A percentile compares a stretch with the other conserved stretches of the same genome.
phyloP scores from a whole-genome alignment of 371 early-diverging fungal genomes.

The Mortierella sp. region DNA sequence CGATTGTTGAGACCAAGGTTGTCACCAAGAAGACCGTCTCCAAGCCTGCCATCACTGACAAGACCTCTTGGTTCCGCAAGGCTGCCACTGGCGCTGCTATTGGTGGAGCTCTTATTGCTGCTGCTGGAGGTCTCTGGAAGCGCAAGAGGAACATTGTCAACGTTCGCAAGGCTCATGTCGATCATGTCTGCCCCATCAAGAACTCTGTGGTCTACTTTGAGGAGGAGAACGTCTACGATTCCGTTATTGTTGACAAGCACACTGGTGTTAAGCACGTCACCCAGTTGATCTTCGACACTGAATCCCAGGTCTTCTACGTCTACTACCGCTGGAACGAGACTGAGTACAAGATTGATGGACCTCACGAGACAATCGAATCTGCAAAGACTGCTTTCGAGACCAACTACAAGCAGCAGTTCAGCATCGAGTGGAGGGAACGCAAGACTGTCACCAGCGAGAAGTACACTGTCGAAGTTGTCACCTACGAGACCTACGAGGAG shows the following conservation, averaged over 20 bases:
- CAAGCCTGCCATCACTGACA: constrained; percentile 27
- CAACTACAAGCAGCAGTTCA: constrained; percentile 20
- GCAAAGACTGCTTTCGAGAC: constrained; percentile 25
- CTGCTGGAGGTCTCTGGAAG: constrained; percentile 25
- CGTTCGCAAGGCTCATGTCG: constrained; percentile 32
- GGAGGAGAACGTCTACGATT: constrained; percentile 22
- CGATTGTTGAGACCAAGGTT: constrained; percentile 2
- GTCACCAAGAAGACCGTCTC: constrained; percentile 3
- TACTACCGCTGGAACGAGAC: constrained; percentile 25
- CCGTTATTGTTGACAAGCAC: constrained; percentile 13
- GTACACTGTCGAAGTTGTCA: constrained; percentile 20
- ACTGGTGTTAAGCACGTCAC: constrained; percentile 25
- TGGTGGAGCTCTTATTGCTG: constrained; percentile 5
- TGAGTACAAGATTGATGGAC: constrained; percentile 20
- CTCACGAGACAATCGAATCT: constrained; percentile 18
- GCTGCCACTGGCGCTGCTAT: constrained; percentile 17
- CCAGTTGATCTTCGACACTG: constrained; percentile 18
- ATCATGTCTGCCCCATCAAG: constrained; percentile 24
- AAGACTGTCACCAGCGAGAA: constrained; percentile 10
- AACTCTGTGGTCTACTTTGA: constrained; percentile 27
- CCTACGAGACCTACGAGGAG: constrained; percentile 26
- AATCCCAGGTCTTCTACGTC: constrained; percentile 20
- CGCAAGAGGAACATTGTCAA: constrained; percentile 19
- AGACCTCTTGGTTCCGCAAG: constrained; percentile 31
- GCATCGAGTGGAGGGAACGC: constrained; percentile 18